Evolutionary conservation across 371 early-diverging fungal genomes (phyloP), one percentile per base, ranked within the genome.

Genomic region (Rhizopus arrhizus): DNA sequence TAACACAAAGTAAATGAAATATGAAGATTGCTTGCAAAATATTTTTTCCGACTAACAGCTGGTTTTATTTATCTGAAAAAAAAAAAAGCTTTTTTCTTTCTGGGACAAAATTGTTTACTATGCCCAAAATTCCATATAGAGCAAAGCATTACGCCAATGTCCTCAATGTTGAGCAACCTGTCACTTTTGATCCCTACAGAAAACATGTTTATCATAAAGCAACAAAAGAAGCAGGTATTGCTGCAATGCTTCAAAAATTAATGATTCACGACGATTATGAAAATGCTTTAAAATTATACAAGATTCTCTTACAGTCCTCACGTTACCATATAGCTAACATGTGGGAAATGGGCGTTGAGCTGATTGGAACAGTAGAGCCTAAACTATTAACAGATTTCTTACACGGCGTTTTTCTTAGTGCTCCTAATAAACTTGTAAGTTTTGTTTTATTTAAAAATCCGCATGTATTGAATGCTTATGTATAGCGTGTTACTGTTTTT

Each of bases 281-380:
- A 8, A 48, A 48, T n/a, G 48, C 48, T 28, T 28, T 48, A 29
- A 48, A 16, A 48, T 48, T 48, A 48, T 48, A 29, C 48, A 48
- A 48, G 31, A 29, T 29, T 10, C 10, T 48, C 2, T 29, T 48
- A 29, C 29, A 28, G 28, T 29, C 29, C 0, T 22, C 48, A 28
- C 48, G 48, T 9, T 48, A 29, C 10, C 10, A 6, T 28, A 48
- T 48, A 28, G 48, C 5, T 9, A 48, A 29, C 8, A 33, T 58
- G 34, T 51, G 52, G 36, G 34, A 35, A 28, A 9, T 51, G 7
- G 48, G 48, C 3, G 48, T 48, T 29, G 48, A 48, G 15, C 10
- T 48, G 3, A 48, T 48, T 7, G 48, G 48, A 8, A 16, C 8
- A 29, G 29, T 48, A 2, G 48, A 8, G 7, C 48, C 48, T 29